These are phyloP conservation scores for Salvia hispanica DNA, from an alignment of 257 asterid species.

Conservation along the genomic window DNA sequence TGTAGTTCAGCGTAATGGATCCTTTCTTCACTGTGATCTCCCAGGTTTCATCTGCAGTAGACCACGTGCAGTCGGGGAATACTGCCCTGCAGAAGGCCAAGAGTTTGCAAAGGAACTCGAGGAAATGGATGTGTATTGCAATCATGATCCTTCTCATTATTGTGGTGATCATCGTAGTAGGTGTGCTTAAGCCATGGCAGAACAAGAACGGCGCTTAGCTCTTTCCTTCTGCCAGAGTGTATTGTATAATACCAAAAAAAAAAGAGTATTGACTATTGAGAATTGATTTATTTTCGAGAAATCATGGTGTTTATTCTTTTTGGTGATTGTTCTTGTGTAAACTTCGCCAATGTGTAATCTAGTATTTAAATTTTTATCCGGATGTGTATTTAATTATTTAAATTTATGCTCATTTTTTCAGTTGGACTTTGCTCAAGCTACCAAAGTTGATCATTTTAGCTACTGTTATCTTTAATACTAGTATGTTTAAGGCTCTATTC, in stretches of 20 bases:
- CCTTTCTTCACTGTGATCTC: slow-evolving; percentile 6
- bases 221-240: slow-evolving; percentile 1
- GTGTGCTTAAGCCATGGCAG: slow-evolving; percentile 94
- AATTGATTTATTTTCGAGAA: slow-evolving; percentile 19
- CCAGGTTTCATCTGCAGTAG: slow-evolving; percentile 94
- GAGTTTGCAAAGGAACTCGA: slow-evolving; percentile 71
- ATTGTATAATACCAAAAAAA: slow-evolving; percentile 35
- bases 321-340: slow-evolving; percentile 2
- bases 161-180: slow-evolving; percentile 69
- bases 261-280: slow-evolving; percentile 19
- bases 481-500: no score
- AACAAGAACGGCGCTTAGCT: slow-evolving; percentile 74
- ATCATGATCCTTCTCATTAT: slow-evolving; percentile 75
- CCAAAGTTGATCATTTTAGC: no score
- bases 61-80: slow-evolving; percentile 95
- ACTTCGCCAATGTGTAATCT: slow-evolving; percentile 16
- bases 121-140: slow-evolving; percentile 98
- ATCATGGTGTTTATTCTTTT: slow-evolving; percentile 33
- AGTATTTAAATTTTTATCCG: slow-evolving; percentile 6
- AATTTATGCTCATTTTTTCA: neutral
- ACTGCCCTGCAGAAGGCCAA: slow-evolving; percentile 91
- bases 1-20: neutral
- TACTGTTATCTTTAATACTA: no score
- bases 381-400: slow-evolving; percentile 22
- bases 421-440: neutral